Percentiles rank a stretch among this genome's conserved stretches.
Evolutionary conservation across 139 green algal genomes (phyloP).

Genomic region (Spirogloea muscicola): DNA sequence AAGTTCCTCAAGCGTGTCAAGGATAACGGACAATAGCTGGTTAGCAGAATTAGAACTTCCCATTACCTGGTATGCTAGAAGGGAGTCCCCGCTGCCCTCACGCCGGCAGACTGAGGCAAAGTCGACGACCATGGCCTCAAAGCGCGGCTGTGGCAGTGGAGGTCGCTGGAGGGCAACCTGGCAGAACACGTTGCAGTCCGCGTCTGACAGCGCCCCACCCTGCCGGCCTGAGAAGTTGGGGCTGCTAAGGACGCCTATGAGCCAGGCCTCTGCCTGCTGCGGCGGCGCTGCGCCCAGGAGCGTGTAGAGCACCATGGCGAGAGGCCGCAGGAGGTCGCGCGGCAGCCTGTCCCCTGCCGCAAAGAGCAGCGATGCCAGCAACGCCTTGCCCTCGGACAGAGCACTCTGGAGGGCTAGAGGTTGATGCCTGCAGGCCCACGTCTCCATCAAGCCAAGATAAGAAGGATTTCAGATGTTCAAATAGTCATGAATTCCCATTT

Average conservation of each 20-base stretch:
- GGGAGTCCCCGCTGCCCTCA: constrained; percentile 59
- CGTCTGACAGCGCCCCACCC: constrained; percentile 14
- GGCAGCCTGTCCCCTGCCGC: constrained; percentile 54
- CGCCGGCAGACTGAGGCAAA: constrained; percentile 61
- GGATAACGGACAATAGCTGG: too few species aligned
- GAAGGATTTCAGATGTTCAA: too few species aligned
- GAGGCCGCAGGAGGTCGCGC: constrained; percentile 60
- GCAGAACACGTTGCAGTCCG: constrained; percentile 32
- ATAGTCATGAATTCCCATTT: too few species aligned
- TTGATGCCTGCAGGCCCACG: too few species aligned
- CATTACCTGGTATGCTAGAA: constrained; percentile 75
- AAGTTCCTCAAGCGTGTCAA: too few species aligned
- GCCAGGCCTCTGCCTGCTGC: too few species aligned
- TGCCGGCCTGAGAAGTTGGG: not conserved
- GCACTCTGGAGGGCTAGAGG: too few species aligned
- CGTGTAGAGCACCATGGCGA: constrained; percentile 51
- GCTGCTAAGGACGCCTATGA: not conserved
- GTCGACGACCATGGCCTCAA: constrained; percentile 65
- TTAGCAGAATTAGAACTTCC: too few species aligned
- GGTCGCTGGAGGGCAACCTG: not conserved
- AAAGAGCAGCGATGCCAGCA: constrained; percentile 35
- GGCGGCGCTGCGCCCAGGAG: not conserved
- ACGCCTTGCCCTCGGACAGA: constrained; percentile 48
- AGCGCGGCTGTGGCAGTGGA: constrained; percentile 50
- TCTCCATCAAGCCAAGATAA: too few species aligned